phyloP scores from a whole-genome alignment of 2,329 filamentous ascomycete species.

The Thelonectria olida region DNA sequence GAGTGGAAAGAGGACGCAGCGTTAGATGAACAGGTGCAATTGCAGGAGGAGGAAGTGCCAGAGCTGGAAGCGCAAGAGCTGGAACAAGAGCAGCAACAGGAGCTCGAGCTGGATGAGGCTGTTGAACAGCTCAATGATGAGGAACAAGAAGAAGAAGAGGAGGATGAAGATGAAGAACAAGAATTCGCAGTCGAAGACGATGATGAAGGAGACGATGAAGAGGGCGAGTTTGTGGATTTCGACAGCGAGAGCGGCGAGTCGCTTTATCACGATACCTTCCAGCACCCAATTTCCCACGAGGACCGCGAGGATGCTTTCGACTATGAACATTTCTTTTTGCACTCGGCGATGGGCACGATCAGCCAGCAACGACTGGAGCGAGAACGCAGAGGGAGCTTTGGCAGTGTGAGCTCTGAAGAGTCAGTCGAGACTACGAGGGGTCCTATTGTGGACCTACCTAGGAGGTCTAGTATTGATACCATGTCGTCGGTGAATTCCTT shows the following conservation, averaged over 20 bases:
- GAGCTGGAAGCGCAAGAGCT: neutral
- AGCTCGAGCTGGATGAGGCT: conserved; percentile 44
- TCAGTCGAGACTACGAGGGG: conserved; percentile 70
- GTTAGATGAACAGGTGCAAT: conserved; percentile 20
- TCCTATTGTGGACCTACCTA: conserved; percentile 43
- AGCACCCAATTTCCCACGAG: conserved; percentile 79
- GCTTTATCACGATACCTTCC: conserved; percentile 68
- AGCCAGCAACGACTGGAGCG: conserved; percentile 50
- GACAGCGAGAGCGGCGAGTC: conserved; percentile 72
- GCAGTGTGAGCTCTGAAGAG: conserved; percentile 66
- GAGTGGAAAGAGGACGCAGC: conserved; percentile 21
- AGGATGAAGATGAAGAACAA: conserved; percentile 28
- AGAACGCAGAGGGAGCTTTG: conserved; percentile 50
- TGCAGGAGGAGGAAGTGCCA: conserved; percentile 32
- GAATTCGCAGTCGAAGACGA: conserved; percentile 50
- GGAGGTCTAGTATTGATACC: conserved; percentile 60
- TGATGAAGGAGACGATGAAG: conserved; percentile 47
- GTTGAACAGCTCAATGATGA: too few relatives aligned
- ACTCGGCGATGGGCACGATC: conserved; percentile 87
- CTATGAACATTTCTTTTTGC: conserved; percentile 94
- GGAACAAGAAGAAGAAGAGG: conserved; percentile 20
- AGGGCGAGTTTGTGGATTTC: conserved; percentile 49
- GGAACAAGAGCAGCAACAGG: conserved; percentile 27
- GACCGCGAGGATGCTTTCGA: conserved; percentile 95
- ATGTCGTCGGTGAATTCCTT: conserved; percentile 64